Evolutionary conservation across 2,329 filamentous ascomycete genomes (phyloP).

Genomic region (Aspergillus sp.): DNA sequence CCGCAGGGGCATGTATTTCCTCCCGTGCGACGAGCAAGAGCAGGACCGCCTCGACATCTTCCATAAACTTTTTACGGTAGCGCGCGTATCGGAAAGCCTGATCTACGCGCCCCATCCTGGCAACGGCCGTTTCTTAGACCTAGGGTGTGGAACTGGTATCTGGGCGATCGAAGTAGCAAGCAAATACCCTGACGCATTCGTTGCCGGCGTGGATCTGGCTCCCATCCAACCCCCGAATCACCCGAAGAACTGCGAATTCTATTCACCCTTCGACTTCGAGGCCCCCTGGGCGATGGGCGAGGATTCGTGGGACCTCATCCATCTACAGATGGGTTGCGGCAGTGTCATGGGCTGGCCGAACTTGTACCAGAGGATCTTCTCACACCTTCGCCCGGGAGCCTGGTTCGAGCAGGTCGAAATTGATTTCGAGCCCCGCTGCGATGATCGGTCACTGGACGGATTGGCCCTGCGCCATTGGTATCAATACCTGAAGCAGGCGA

Average conservation of each 20-base stretch:
- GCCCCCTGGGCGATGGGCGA: conserved; percentile 68
- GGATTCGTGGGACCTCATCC: conserved; percentile 77
- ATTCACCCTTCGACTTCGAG: conserved; percentile 73
- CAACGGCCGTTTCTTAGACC: conserved; percentile 56
- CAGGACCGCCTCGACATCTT: conserved; percentile 78
- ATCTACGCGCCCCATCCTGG: conserved; percentile 42
- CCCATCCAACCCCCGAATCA: conserved; percentile 68
- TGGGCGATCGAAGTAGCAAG: conserved; percentile 87
- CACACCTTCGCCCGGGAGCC: conserved; percentile 72
- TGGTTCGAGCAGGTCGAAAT: conserved; percentile 91
- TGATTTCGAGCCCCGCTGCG: conserved; percentile 73
- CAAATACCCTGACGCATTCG: conserved; percentile 59
- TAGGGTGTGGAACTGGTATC: conserved; percentile 86
- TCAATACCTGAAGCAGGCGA: conserved; percentile 65
- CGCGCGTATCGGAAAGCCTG: conserved; percentile 51
- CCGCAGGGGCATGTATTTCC: conserved; percentile 68
- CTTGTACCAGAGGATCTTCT: conserved; percentile 69
- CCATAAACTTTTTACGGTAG: conserved; percentile 72
- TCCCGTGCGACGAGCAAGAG: conserved; percentile 76
- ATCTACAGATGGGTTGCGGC: conserved; percentile 76
- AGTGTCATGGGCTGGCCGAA: conserved; percentile 74
- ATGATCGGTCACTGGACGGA: conserved; percentile 59
- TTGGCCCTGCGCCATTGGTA: conserved; percentile 69
- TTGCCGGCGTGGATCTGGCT: conserved; percentile 62
- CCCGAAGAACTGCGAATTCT: conserved; percentile 67